phyloP scores from a whole-genome alignment of 768 basidiomycete genomes.

The Suillus fuscotomentosus region DNA sequence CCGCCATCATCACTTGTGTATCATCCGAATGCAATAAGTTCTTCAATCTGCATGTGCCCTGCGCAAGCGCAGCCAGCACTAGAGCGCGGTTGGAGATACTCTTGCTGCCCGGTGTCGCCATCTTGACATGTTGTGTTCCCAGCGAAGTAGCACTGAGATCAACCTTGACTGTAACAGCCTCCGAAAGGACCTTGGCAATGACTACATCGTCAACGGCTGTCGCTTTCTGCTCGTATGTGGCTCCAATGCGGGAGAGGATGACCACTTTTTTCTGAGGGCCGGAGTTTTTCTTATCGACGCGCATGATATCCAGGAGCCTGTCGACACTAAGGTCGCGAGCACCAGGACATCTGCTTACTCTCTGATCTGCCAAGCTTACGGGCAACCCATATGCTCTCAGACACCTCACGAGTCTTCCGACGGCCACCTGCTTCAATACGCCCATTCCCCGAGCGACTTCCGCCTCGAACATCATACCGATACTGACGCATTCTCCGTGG shows the following conservation, averaged over 20 bases:
- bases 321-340: slow-evolving; percentile 75
- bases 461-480: slow-evolving; percentile 97
- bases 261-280: slow-evolving; percentile 93
- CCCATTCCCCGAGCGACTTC: slow-evolving; percentile 90
- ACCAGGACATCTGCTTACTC: slow-evolving; percentile 69
- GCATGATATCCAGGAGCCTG: slow-evolving; percentile 89
- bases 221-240: slow-evolving; percentile 89
- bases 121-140: slow-evolving; percentile 40
- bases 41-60: slow-evolving; percentile 82
- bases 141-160: slow-evolving; percentile 16
- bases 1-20: slow-evolving; percentile 99
- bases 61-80: slow-evolving; percentile 88
- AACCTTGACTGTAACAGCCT: slow-evolving; percentile 68
- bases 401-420: slow-evolving; percentile 85
- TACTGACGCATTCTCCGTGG: slow-evolving; percentile 93
- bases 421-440: slow-evolving; percentile 85
- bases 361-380: slow-evolving; percentile 73
- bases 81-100: slow-evolving; percentile 94
- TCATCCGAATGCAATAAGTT: slow-evolving; percentile 97
- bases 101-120: slow-evolving; percentile 96
- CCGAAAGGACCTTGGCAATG: slow-evolving; percentile 79
- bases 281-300: slow-evolving; percentile 96
- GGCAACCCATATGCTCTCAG: slow-evolving; percentile 92
- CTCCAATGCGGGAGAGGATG: slow-evolving; percentile 85
- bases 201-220: slow-evolving; percentile 79